These are phyloP conservation scores for Pelargonium australe DNA, from an alignment of 441 rosid genomes.

Conservation along the genomic window DNA sequence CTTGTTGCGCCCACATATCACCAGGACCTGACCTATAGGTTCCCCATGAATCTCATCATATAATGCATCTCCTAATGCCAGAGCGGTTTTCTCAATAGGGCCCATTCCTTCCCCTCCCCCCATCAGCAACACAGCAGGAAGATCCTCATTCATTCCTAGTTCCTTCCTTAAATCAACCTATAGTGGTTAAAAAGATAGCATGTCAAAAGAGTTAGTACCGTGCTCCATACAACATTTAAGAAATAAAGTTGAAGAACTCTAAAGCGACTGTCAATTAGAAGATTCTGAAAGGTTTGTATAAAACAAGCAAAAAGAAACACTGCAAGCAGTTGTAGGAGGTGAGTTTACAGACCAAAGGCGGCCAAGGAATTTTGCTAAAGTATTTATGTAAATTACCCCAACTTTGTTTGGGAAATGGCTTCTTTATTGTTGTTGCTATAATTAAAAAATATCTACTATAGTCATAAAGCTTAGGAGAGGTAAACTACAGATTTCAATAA, in stretches of 20 bases:
- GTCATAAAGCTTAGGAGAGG: no score
- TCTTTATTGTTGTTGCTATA: no score
- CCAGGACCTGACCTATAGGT: slow-evolving; percentile 79
- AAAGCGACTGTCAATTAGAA: not conserved
- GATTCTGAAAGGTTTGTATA: no score
- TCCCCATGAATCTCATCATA: slow-evolving; percentile 69
- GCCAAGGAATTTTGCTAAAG: no score
- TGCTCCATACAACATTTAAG: not conserved
- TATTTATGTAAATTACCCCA: no score
- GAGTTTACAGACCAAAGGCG: no score
- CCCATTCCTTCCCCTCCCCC: slow-evolving; percentile 99
- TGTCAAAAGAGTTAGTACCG: slow-evolving; percentile 8
- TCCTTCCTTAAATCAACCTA: slow-evolving; percentile 76
- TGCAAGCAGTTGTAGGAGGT: no score
- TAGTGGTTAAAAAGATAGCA: slow-evolving; percentile 8
- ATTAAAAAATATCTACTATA: no score
- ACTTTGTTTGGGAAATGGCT: no score
- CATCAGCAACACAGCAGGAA: slow-evolving; percentile 92
- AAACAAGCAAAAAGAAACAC: no score
- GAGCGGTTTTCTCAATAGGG: slow-evolving; percentile 89
- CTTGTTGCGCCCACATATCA: slow-evolving; percentile 84
- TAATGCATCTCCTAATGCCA: slow-evolving; percentile 69
- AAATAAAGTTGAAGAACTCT: not conserved
- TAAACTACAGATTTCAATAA: no score
- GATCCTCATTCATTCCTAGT: slow-evolving; percentile 78